Percentiles rank a stretch among this genome's conserved stretches.
Evolutionary conservation across 768 basidiomycete species (phyloP).

Genomic region (Calocera viscosa): DNA sequence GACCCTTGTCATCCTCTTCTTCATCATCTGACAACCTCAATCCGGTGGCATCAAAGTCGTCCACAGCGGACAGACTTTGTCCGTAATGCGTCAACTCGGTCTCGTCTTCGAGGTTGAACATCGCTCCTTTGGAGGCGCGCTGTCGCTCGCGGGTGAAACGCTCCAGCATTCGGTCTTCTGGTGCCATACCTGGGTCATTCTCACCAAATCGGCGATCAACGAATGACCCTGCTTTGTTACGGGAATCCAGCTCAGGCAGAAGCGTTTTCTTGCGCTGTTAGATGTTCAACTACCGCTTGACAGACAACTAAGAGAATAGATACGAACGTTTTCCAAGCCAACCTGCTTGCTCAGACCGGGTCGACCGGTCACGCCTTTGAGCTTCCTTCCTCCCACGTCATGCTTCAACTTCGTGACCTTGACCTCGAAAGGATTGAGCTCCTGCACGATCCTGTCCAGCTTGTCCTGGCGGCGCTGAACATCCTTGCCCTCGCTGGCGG

Average conservation of each 20-base stretch:
- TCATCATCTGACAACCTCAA: slow-evolving; percentile 41
- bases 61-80: slow-evolving; percentile 69
- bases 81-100: slow-evolving; percentile 87
- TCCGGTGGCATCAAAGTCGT: slow-evolving; percentile 68
- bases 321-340: slow-evolving; percentile 71
- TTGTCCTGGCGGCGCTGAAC: slow-evolving; percentile 53
- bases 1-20: slow-evolving; percentile 49
- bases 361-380: slow-evolving; percentile 69
- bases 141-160: slow-evolving; percentile 88
- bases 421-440: slow-evolving; percentile 87
- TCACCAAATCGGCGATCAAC: slow-evolving; percentile 94
- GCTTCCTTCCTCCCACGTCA: slow-evolving; percentile 76
- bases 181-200: slow-evolving; percentile 78
- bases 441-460: slow-evolving; percentile 70
- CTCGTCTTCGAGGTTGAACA: slow-evolving; percentile 83
- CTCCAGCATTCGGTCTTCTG: slow-evolving; percentile 94
- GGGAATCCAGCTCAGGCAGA: slow-evolving; percentile 74
- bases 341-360: slow-evolving; percentile 84
- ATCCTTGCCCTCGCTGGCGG: slow-evolving; percentile 49
- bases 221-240: slow-evolving; percentile 73
- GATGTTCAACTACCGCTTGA: background rate
- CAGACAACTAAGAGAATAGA: background rate
- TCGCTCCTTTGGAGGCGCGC: slow-evolving; percentile 52
- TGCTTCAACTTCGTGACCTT: slow-evolving; percentile 87
- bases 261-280: slow-evolving; percentile 72